Percentiles rank a stretch among this genome's conserved stretches.
These are phyloP conservation scores for Caloboletus firmus DNA, from an alignment of 1,284 basidiomycete species.

Conservation along the genomic window DNA sequence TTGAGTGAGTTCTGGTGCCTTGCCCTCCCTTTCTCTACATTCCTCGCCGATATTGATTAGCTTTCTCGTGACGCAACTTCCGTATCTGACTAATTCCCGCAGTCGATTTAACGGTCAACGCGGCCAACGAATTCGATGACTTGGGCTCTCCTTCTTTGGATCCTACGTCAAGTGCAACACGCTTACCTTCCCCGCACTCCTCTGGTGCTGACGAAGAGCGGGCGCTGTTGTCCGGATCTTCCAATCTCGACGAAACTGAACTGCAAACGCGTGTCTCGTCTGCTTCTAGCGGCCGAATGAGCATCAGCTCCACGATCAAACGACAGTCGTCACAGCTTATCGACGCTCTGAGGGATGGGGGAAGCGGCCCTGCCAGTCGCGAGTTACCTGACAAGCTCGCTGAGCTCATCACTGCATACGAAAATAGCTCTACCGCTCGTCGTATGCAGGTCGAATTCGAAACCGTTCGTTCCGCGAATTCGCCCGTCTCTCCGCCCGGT, in stretches of 20 bases:
- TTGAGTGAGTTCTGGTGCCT: conserved; percentile 60
- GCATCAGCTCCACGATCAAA: conserved; percentile 57
- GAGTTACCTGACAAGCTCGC: conserved; percentile 65
- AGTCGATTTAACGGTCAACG: conserved; percentile 88
- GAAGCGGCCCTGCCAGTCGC: conserved; percentile 39
- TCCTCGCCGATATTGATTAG: neutral
- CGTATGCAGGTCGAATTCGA: conserved; percentile 67
- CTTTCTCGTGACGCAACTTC: neutral
- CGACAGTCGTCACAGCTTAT: conserved; percentile 78
- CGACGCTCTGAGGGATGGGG: conserved; percentile 58
- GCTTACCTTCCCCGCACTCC: conserved; percentile 38
- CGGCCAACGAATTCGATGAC: conserved; percentile 49
- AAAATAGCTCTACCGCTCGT: conserved; percentile 64
- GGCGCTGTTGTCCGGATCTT: conserved; percentile 36
- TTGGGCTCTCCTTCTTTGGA: conserved; percentile 39
- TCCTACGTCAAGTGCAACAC: conserved; percentile 38
- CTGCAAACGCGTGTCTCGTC: conserved; percentile 40
- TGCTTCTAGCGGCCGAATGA: conserved; percentile 36
- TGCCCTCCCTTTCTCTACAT: neutral
- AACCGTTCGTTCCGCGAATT: conserved; percentile 38
- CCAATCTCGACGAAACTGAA: conserved; percentile 54
- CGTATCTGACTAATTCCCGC: conserved; percentile 7
- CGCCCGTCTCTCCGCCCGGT: neutral
- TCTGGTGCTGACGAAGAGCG: conserved; percentile 64
- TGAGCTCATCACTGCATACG: conserved; percentile 74